phyloP scores from a whole-genome alignment of 2,329 filamentous ascomycete genomes.

The Aureobasidium uvarum region DNA sequence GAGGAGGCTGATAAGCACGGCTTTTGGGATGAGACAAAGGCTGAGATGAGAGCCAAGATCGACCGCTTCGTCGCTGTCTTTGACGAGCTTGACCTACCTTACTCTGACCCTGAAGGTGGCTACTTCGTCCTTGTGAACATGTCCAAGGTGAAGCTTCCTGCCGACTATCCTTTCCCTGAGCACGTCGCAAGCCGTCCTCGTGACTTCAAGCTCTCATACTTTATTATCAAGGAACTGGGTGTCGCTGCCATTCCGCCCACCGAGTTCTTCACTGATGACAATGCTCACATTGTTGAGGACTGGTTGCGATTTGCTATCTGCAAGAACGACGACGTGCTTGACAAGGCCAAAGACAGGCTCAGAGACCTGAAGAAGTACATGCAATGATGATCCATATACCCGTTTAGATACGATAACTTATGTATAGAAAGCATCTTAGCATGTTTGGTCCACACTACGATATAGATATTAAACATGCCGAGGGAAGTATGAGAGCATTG shows the following conservation, averaged over 20 bases:
- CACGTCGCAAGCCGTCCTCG: slow-evolving; percentile 83
- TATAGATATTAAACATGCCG: background rate
- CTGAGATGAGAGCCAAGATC: slow-evolving; percentile 88
- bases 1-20: slow-evolving; percentile 80
- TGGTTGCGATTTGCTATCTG: slow-evolving; percentile 95
- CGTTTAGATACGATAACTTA: background rate
- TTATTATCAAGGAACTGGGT: slow-evolving; percentile 92
- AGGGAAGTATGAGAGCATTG: background rate
- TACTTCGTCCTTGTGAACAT: slow-evolving; percentile 98
- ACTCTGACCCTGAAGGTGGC: slow-evolving; percentile 90
- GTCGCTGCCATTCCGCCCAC: slow-evolving; percentile 95
- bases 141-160: slow-evolving; percentile 78
- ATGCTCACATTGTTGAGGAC: slow-evolving; percentile 82
- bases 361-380: slow-evolving; percentile 53
- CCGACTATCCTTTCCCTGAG: slow-evolving; percentile 80
- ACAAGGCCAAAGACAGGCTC: slow-evolving; percentile 51
- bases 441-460: too few relatives aligned
- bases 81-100: slow-evolving; percentile 54
- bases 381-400: slow-evolving; percentile 2
- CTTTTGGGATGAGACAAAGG: slow-evolving; percentile 83
- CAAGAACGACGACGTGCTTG: slow-evolving; percentile 79
- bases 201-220: slow-evolving; percentile 95
- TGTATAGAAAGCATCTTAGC: background rate
- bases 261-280: slow-evolving; percentile 88
- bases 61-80: slow-evolving; percentile 72